phyloP scores from a whole-genome alignment of 805 yeast species.

The Candida succiphila region DNA sequence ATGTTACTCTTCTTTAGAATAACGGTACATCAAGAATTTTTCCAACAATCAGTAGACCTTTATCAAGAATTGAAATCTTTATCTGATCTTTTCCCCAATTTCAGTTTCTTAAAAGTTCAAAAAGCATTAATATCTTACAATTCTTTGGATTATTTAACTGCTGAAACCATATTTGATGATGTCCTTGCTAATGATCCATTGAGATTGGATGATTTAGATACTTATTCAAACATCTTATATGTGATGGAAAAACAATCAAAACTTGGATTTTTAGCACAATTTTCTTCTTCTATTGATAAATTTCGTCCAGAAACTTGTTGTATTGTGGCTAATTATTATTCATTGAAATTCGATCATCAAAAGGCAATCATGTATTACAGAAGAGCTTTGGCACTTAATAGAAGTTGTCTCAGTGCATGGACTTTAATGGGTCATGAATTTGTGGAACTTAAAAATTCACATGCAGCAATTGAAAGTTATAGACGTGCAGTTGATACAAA shows the following conservation, averaged over 20 bases:
- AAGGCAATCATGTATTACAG: constrained; percentile 89
- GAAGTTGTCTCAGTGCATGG: constrained; percentile 86
- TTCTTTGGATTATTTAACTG: constrained; percentile 72
- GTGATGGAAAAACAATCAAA: constrained; percentile 87
- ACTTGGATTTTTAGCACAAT: constrained; percentile 78
- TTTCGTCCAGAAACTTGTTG: constrained; percentile 94
- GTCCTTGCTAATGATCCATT: constrained; percentile 70
- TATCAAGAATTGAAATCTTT: constrained; percentile 40
- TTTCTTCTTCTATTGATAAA: constrained; percentile 71
- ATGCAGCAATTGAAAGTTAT: constrained; percentile 95
- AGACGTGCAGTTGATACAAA: constrained; percentile 88
- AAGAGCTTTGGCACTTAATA: constrained; percentile 75
- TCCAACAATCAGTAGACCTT: constrained; percentile 50
- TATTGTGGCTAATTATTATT: constrained; percentile 86
- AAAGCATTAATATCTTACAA: constrained; percentile 77
- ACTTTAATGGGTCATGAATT: constrained; percentile 98
- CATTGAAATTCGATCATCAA: constrained; percentile 87
- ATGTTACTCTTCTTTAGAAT: constrained; percentile 48
- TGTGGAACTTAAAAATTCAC: constrained; percentile 90
- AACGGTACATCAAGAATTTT: constrained; percentile 67
- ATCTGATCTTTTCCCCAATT: constrained; percentile 53
- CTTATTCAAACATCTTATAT: constrained; percentile 88
- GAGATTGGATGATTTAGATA: constrained; percentile 83
- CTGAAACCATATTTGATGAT: constrained; percentile 72
- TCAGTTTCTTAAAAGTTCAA: constrained; percentile 68